phyloP scores from a whole-genome alignment of 2,329 filamentous ascomycete species.

The Claviceps lovelessii region DNA sequence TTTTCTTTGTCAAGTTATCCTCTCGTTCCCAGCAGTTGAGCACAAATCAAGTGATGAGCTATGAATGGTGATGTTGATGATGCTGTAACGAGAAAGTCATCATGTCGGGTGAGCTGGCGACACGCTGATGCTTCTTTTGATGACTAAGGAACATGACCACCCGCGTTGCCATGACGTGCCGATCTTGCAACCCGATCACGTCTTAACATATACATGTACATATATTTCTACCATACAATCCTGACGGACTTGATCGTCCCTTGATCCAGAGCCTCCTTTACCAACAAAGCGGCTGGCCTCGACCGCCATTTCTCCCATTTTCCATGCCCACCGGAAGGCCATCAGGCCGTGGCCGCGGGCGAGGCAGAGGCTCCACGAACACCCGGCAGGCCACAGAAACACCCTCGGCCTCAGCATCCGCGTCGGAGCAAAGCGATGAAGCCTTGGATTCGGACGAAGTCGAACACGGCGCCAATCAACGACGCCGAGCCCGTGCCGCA shows the following conservation, averaged over 20 bases:
- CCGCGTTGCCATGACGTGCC: not conserved
- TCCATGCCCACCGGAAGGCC: constrained; percentile 31
- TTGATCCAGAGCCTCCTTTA: not conserved
- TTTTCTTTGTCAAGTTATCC: constrained; percentile 7
- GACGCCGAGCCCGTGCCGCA: constrained; percentile 2
- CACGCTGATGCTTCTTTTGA: not conserved
- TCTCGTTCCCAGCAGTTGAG: too few species aligned
- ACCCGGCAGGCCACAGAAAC: constrained; percentile 11
- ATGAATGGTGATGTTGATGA: not conserved
- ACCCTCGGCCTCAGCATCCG: constrained; percentile 12
- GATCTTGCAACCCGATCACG: not conserved
- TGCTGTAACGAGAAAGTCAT: not conserved
- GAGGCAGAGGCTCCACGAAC: constrained; percentile 18
- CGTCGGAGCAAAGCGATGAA: constrained; percentile 20
- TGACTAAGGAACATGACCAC: constrained; percentile 3
- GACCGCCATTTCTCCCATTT: not conserved
- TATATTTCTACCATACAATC: too few species aligned
- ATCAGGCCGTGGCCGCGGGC: constrained; percentile 15
- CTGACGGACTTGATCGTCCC: too few species aligned
- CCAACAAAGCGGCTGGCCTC: not conserved
- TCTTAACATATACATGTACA: not conserved
- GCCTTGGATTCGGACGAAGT: constrained; percentile 23
- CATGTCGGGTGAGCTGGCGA: not conserved
- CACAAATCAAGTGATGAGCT: not conserved
- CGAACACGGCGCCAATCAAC: constrained; percentile 6